Base-by-base conservation (phyloP, 1,284 basidiomycete genomes). In the Sanghuangporus weigelae region DNA sequence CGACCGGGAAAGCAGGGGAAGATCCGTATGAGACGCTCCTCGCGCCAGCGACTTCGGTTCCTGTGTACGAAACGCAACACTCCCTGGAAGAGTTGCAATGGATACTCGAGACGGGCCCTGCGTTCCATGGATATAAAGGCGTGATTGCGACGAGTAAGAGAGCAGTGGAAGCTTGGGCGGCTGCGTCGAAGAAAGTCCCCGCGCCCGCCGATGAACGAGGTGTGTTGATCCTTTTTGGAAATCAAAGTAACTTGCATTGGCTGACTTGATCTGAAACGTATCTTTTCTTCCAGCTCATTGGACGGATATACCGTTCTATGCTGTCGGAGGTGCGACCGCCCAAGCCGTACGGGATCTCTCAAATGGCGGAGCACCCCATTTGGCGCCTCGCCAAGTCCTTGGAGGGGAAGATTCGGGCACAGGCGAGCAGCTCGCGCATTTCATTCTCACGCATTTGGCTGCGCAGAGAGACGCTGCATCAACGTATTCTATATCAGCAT, bases 81-180 rank as follows among this genome's bases (percentile, higher is more conserved):
- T 78, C 78, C 36, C 63, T 80, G 6, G 70, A 78, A 1, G 60
- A 68, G n/a, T 78, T 94, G 21, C 68, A 72, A 21, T 66, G 69
- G 11, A 74, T 81, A 50, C 72, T 90, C 51, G 58, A 64, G 1
- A 63, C 66, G 11, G 82, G 81, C 0, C 78, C 79, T 3, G 60
- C 67, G 1, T 66, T 63, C 3, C 67, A 71, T 38, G 71, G 69
- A 19, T 77, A 79, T 60, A 74, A 73, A 7, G 91, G 86, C 3
- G 86, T 92, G 3, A 80, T 93, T 55, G 71, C 93, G 21, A 93
- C 92, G 0, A 91, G 89, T 69, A 84, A 81, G 26, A 78, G 91
- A 54, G 83, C 87, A 1, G 85, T 84, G 64, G 86, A 90, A 54
- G 87, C 87, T 0, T 90, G 89, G 84, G 76, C 73, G 38, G 71